Conservation (phyloP, 805 yeast genomes). For the Kurtzmaniella fragi region DNA sequence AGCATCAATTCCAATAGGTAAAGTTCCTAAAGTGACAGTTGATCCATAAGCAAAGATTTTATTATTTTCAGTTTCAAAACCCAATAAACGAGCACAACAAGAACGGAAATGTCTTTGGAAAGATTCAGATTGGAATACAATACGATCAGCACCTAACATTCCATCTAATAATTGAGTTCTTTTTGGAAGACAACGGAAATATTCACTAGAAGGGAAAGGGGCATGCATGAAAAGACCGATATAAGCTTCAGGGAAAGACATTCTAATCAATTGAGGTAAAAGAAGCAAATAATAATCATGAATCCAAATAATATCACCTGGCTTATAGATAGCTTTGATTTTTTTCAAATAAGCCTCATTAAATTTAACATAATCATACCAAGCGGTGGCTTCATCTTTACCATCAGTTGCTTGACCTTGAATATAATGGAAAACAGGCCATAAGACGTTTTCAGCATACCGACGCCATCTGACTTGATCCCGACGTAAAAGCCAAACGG, state of each 20-base stretch:
- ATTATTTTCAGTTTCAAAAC: conserved; percentile 62
- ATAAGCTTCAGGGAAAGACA: conserved; percentile 65
- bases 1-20: conserved; percentile 90
- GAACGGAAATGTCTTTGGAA: conserved; percentile 89
- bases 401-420: conserved; percentile 71
- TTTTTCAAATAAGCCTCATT: conserved; percentile 87
- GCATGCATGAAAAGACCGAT: conserved; percentile 81
- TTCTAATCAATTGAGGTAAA: conserved; percentile 77
- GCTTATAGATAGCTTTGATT: conserved; percentile 64
- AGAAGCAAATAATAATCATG: conserved; percentile 85
- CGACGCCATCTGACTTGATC: conserved; percentile 82
- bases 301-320: conserved; percentile 90
- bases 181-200: conserved; percentile 83
- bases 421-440: conserved; percentile 96
- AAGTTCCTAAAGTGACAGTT: conserved; percentile 63
- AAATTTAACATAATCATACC: conserved; percentile 86
- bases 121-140: conserved; percentile 81
- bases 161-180: conserved; percentile 83
- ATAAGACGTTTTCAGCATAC: conserved; percentile 83
- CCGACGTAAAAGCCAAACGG: conserved; percentile 81
- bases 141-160: conserved; percentile 80
- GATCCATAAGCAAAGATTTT: conserved; percentile 72
- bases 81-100: conserved; percentile 82
- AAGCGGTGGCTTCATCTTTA: conserved; percentile 59
- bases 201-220: conserved; percentile 95